Evolutionary conservation across 768 basidiomycete species (phyloP).

Genomic region (Collybiopsis luxurians): DNA sequence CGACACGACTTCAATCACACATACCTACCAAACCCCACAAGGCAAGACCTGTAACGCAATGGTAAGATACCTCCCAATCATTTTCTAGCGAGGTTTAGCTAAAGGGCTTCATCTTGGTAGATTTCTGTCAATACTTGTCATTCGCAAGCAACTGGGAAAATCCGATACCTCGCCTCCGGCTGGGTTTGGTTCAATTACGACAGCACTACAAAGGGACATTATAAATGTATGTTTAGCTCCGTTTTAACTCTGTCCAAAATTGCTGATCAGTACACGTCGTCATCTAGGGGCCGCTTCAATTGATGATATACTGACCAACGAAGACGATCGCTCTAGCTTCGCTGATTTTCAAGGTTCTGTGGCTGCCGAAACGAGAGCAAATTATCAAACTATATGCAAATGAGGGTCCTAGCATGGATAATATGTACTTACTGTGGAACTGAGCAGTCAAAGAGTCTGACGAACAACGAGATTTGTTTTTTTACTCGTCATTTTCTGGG

Average conservation of each 20-base stretch:
- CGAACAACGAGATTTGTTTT: too few species aligned
- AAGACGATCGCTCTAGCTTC: conserved; percentile 11
- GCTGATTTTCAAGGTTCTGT: conserved; percentile 8
- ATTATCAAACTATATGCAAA: too few species aligned
- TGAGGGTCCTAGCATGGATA: too few species aligned
- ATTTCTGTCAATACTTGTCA: conserved; percentile 5
- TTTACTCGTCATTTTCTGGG: too few species aligned
- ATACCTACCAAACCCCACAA: neutral
- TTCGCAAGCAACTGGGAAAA: conserved; percentile 9
- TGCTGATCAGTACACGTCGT: too few species aligned
- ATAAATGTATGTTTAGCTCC: conserved; percentile 18
- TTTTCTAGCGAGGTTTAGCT: neutral
- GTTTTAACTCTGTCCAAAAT: neutral
- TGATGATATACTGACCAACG: conserved; percentile 8
- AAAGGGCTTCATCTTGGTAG: neutral
- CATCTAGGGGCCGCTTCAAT: conserved; percentile 8
- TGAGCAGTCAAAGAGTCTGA: too few species aligned
- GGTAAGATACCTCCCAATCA: neutral
- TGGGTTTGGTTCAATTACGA: conserved; percentile 18
- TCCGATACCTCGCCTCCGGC: conserved; percentile 11
- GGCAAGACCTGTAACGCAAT: conserved; percentile 5
- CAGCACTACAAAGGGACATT: conserved; percentile 19
- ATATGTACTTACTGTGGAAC: too few species aligned
- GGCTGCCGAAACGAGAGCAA: neutral
- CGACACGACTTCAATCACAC: neutral